Conservation (phyloP, 2,329 filamentous ascomycete genomes). For the Alternaria arborescens region DNA sequence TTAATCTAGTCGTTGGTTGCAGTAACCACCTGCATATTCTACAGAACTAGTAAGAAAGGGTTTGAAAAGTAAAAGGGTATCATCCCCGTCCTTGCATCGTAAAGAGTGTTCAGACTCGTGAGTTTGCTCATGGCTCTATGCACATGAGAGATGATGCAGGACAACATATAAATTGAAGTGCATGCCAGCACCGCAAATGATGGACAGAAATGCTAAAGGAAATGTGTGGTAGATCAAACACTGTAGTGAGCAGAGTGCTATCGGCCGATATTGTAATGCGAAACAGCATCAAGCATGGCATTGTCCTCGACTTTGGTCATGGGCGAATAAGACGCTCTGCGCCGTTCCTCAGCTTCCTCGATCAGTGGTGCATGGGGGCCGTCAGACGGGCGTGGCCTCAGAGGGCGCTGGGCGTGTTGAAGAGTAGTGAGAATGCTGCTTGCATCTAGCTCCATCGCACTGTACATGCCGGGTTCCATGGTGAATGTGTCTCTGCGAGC, state of each 20-base stretch:
- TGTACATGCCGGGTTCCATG: slow-evolving; percentile 43
- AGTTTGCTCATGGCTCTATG: background rate
- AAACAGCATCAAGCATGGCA: slow-evolving; percentile 8
- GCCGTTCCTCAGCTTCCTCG: slow-evolving; percentile 38
- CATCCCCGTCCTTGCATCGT: background rate
- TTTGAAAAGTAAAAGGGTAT: background rate
- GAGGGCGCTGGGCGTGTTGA: slow-evolving; percentile 39
- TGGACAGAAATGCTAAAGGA: background rate
- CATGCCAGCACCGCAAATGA: background rate
- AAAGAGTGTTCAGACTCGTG: background rate
- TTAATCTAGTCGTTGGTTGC: slow-evolving; percentile 1
- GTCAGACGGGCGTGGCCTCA: slow-evolving; percentile 42
- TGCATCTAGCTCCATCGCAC: slow-evolving; percentile 49
- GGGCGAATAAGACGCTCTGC: slow-evolving; percentile 35
- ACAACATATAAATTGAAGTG: background rate
- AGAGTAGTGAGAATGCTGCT: slow-evolving; percentile 49
- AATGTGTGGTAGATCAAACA: background rate
- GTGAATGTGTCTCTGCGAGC: slow-evolving; percentile 35
- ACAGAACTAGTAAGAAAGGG: background rate
- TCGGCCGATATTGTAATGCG: slow-evolving; percentile 9
- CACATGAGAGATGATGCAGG: background rate
- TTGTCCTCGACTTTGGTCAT: slow-evolving; percentile 13
- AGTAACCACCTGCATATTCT: background rate
- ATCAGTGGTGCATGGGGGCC: slow-evolving; percentile 42
- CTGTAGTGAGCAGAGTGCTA: background rate